phyloP scores from a whole-genome alignment of 805 yeast species.

The Cyberlindnera americana region DNA sequence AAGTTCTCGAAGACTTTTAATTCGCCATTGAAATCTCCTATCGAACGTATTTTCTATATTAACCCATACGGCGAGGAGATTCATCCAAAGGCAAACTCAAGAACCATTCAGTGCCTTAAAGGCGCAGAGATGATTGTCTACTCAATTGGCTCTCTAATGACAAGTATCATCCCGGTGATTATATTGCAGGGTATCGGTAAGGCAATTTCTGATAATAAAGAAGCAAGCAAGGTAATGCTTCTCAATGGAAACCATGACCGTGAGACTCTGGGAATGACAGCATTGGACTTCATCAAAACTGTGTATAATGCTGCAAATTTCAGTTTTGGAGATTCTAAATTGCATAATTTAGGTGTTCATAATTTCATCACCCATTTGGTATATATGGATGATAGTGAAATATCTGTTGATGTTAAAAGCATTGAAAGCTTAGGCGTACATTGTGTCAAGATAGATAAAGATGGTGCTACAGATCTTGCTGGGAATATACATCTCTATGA shows the following conservation, averaged over 20 bases:
- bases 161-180: constrained; percentile 78
- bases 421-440: constrained; percentile 42
- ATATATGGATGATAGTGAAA: constrained; percentile 48
- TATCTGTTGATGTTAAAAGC: constrained; percentile 42
- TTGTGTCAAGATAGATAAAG: constrained; percentile 40
- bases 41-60: constrained; percentile 69
- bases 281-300: constrained; percentile 53
- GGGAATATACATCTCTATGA: constrained; percentile 35
- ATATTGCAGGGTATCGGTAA: constrained; percentile 70
- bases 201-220: constrained; percentile 40
- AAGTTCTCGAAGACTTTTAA: constrained; percentile 60
- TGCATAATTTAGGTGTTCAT: constrained; percentile 32
- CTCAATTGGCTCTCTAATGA: constrained; percentile 86
- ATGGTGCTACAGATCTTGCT: constrained; percentile 21
- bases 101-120: constrained; percentile 51
- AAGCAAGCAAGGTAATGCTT: constrained; percentile 51
- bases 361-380: constrained; percentile 62
- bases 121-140: constrained; percentile 57
- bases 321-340: constrained; percentile 31
- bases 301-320: constrained; percentile 55
- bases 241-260: constrained; percentile 76
- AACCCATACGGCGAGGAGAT: constrained; percentile 88
- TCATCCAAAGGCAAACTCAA: constrained; percentile 64
- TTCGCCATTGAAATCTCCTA: constrained; percentile 69
- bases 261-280: constrained; percentile 69